Evolutionary conservation across 306 rosid genomes (phyloP), one percentile per base, ranked within the genome.

Genomic region (Myrica gale): DNA sequence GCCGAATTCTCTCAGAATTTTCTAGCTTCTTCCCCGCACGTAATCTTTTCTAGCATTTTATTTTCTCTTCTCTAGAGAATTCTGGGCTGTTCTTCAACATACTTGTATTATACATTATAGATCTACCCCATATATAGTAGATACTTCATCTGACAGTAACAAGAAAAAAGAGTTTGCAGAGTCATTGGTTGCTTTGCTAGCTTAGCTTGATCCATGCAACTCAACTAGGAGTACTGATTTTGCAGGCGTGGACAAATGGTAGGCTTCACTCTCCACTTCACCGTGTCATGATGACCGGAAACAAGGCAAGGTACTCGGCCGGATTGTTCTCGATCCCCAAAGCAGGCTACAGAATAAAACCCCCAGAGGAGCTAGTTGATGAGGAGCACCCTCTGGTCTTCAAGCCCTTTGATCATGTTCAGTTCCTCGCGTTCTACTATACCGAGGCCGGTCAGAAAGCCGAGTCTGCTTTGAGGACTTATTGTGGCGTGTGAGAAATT

Each of bases 191-290:
- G 3, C 37, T 32, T 32, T 2, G 37, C 2, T 32, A 32, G 37
- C 37, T 32, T 32, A 32, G 3, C 37, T 32, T 32, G 37, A 2
- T 32, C 37, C 3, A 2, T 32, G 37, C 37, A 32, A 32, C 37
- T 32, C 3, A 32, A 32, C 37, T 32, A 32, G 37, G 37, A 32
- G 3, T 32, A 61, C 4, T 70, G 62, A 61, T 50, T 44, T 70
- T 80, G 75, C 45, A 90, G 96, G 96, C 98, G 45, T 89, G 96
- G 96, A 19, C 90, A 76, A 90, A 93, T 5, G 96, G 96, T 0
- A 69, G 90, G 77, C 11, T 90, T 11, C 81, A 90, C 77, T 78
- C 98, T 0, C 79, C 96, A 1, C 56, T 68, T 75, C 98, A 90
- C 54, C 32, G 91, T 10, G 98, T 90, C 62, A 85, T 90, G 91